Evolutionary conservation across 805 yeast species (phyloP), one percentile per base, ranked within the genome.

Genomic region (Candida incommunis): DNA sequence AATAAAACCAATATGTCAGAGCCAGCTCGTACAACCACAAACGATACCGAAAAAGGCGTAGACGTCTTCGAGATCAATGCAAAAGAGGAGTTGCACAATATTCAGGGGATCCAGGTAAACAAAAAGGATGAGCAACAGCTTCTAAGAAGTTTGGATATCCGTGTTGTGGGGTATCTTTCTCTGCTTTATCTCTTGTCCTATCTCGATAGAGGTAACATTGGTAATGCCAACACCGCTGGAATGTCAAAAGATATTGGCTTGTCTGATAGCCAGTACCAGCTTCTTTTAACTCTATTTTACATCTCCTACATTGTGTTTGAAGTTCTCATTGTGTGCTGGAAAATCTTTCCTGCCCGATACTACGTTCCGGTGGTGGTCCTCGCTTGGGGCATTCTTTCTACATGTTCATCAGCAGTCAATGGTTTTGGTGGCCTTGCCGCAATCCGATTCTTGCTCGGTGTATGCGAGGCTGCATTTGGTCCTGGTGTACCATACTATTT

Each of bases 181-280:
- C 22, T 67, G 21, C 59, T 69, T 63, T 71, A 69, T 47, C 55
- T 71, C 27, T 63, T 68, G 50, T 68, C 69, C 44, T 69, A 70
- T 26, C 59, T 70, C 46, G 73, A 70, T 50, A 67, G 67, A 42
- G 71, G 69, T 18, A 70, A 70, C 48, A 66, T 71, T 43, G 64
- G 70, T 7, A 71, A 71, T 51, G 75, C 75, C 7, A 64, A 67
- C 46, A 66, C 71, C 4, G 66, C 68, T 46, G 71, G 71, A 16
- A 51, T 71, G 47, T 67, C 62, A 24, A 52, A 47, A 3, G 71
- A 69, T 45, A 52, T 71, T 13, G 57, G 60, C 13, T 59, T 71
- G 15, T 47, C 49, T 3, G 69, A 70, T 20, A 58, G 62, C 23
- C 60, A 68, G 43, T 70, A 70, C 68, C 67, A 68, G 46, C 55